Base-by-base conservation (phyloP, 495 filamentous ascomycete species). In the Peziza echinospora region DNA sequence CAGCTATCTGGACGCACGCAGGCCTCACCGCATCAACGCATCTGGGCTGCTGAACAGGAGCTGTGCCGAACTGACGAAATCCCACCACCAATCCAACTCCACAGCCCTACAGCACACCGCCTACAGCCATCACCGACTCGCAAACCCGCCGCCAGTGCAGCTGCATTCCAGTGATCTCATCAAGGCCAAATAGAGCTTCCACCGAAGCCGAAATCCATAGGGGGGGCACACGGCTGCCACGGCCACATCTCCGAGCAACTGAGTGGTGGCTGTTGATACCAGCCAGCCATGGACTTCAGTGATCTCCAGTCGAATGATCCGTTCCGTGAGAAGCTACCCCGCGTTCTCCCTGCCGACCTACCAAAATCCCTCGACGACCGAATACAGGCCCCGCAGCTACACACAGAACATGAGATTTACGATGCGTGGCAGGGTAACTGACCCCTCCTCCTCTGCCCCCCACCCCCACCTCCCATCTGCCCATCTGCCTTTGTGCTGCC, bases 371-470 rank as follows among this genome's bases (percentile, higher is more conserved):
- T 97, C 48, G 80, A 96, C 55, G 91, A 96, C 64, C 72, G 87
- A 45, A 75, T 77, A 59, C 73, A 69, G 47, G 49, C 56, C 10
- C 53, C 50, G 11, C 53, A 47, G 24, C 64, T 71, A 4, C 64
- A 65, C 10, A 62, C 62, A 26, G 87, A 94, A 67, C 92, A 84
- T 21, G 86, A 96, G 71, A 81, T 93, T 67, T 96, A 96, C 60
- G 89, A 97, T 71, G 91, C 82, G 49, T 97, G 89, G 89, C 84
- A 93, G 78, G 87, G 87, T 93, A 60, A 49, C 67, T 47, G 47
- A 3, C 5, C 10, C 41, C 16, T 21, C 45, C 59, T 44, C 41
- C 46, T n/a, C 23, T 21, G 24, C 22, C 21, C 42, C 21, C 24
- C n/a, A 43, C 8, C 8, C 41, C 19, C 10, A 43, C 41, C 17